These are phyloP conservation scores for Botrytis porri DNA, from an alignment of 2,329 filamentous ascomycete species.

Conservation along the genomic window DNA sequence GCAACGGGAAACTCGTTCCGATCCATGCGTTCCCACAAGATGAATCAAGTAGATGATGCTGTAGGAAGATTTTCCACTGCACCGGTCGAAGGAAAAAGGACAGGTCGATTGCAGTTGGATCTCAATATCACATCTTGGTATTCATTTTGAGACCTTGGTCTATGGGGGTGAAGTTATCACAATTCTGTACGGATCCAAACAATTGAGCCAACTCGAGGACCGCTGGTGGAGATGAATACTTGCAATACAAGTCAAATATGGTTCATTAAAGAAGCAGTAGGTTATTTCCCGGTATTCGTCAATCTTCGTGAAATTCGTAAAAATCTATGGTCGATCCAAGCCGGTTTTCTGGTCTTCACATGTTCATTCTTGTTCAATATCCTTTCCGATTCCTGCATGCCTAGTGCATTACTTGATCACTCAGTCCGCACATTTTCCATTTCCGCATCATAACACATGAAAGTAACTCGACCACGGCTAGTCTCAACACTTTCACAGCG, in stretches of 20 bases:
- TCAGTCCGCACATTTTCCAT: neutral
- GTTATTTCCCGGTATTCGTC: too few species aligned
- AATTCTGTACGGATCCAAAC: too few species aligned
- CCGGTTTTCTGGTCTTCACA: too few species aligned
- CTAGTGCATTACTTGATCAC: neutral
- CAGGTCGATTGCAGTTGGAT: neutral
- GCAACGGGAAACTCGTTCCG: neutral
- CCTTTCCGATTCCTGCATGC: too few species aligned
- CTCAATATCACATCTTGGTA: neutral
- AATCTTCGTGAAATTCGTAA: too few species aligned
- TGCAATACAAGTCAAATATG: too few species aligned
- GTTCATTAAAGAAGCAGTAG: too few species aligned
- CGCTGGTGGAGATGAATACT: too few species aligned
- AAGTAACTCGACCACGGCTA: neutral
- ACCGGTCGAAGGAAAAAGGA: neutral
- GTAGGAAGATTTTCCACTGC: neutral
- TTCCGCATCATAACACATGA: neutral
- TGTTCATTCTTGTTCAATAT: too few species aligned
- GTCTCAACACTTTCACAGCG: neutral
- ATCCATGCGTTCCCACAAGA: neutral
- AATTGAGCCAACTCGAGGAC: too few species aligned
- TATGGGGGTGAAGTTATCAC: neutral
- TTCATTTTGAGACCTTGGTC: neutral
- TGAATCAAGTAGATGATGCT: neutral
- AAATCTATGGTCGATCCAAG: too few species aligned